phyloP scores from a whole-genome alignment of 495 filamentous ascomycete genomes.

The Hypomontagnella submonticulosa region DNA sequence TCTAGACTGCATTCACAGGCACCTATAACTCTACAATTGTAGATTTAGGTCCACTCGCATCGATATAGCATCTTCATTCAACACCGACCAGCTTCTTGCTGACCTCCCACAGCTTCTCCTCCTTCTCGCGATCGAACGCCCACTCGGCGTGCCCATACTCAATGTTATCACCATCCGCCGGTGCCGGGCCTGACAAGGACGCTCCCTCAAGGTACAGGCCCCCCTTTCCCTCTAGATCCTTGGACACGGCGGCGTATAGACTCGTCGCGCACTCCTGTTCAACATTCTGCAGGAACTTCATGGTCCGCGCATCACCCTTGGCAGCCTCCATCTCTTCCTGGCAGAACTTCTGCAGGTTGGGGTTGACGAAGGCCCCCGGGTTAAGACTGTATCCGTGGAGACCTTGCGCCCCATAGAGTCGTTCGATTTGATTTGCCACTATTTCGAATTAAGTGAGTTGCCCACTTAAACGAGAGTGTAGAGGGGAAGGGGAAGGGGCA shows the following conservation, averaged over 20 bases:
- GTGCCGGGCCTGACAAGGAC: conserved; percentile 22
- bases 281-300: conserved; percentile 38
- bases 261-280: conserved; percentile 63
- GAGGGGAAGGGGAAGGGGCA: background rate
- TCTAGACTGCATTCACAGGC: too few species aligned
- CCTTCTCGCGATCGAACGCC: conserved; percentile 52
- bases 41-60: too few species aligned
- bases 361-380: conserved; percentile 33
- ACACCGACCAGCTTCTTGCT: conserved; percentile 50
- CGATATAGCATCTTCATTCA: conserved; percentile 11
- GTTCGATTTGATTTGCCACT: conserved; percentile 46
- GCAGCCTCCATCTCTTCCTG: conserved; percentile 47
- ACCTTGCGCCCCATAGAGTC: conserved; percentile 38
- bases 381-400: conserved; percentile 41
- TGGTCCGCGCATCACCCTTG: conserved; percentile 34
- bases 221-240: conserved; percentile 53
- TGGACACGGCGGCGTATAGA: conserved; percentile 58
- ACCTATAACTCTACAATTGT: too few species aligned
- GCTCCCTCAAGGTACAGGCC: conserved; percentile 57
- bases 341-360: conserved; percentile 38
- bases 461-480: background rate
- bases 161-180: conserved; percentile 8
- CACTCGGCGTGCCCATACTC: conserved; percentile 41
- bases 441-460: conserved; percentile 12
- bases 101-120: conserved; percentile 52